Conservation (phyloP, 2,329 filamentous ascomycete genomes). For the Gnomoniopsis smithogilvyi region DNA sequence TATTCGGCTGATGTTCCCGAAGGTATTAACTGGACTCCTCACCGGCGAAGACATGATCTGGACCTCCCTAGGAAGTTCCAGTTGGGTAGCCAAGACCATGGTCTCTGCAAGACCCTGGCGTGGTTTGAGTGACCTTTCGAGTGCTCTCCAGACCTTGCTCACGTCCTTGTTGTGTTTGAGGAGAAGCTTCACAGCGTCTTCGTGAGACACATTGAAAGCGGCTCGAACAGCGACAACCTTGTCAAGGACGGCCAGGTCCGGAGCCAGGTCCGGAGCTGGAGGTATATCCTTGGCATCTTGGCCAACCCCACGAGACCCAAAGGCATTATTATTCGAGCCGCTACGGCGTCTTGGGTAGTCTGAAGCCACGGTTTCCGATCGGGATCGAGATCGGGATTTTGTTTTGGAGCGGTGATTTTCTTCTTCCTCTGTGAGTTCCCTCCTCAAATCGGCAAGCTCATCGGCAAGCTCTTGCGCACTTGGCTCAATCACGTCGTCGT, state of each 20-base stretch:
- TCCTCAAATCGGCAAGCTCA: slow-evolving; percentile 24
- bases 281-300: neutral
- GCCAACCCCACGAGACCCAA: neutral
- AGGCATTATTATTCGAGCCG: slow-evolving; percentile 21
- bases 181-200: slow-evolving; percentile 29
- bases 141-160: slow-evolving; percentile 33
- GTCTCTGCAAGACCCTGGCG: slow-evolving; percentile 21
- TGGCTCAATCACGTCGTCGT: slow-evolving; percentile 17
- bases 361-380: neutral
- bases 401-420: neutral
- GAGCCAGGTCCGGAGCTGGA: neutral
- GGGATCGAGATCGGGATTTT: neutral
- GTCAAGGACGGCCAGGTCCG: slow-evolving; percentile 12
- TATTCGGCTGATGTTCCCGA: slow-evolving; percentile 14
- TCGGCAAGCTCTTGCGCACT: slow-evolving; percentile 32
- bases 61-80: slow-evolving; percentile 17
- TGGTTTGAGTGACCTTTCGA: slow-evolving; percentile 30
- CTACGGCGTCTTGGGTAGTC: neutral
- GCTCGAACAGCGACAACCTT: slow-evolving; percentile 23
- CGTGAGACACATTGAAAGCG: slow-evolving; percentile 41
- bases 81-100: slow-evolving; percentile 16
- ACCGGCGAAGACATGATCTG: slow-evolving; percentile 17
- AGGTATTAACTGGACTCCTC: neutral
- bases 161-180: slow-evolving; percentile 31
- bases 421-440: slow-evolving; percentile 22